Evolutionary conservation across 2,329 filamentous ascomycete species (phyloP).

Genomic region (Penicillium sp.): DNA sequence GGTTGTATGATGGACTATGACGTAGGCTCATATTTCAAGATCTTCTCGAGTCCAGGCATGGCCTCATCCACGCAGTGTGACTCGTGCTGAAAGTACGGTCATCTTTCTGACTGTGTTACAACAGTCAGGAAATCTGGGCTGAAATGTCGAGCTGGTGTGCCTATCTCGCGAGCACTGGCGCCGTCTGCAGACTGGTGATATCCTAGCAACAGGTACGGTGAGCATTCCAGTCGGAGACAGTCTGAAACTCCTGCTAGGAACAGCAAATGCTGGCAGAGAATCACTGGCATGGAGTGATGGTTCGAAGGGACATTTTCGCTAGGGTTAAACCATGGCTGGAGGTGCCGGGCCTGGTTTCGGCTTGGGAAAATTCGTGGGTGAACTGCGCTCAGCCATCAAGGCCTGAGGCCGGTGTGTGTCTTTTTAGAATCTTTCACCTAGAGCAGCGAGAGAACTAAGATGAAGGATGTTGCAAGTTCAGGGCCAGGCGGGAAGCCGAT

Average conservation of each 20-base stretch:
- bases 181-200: conserved; percentile 31
- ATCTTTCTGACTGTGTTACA: conserved; percentile 52
- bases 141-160: conserved; percentile 23
- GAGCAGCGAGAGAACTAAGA: no score
- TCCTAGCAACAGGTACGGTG: conserved; percentile 35
- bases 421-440: no score
- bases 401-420: no score
- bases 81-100: conserved; percentile 51
- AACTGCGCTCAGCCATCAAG: no score
- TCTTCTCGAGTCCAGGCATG: no score
- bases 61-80: conserved; percentile 48
- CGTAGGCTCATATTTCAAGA: no score
- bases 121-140: conserved; percentile 28
- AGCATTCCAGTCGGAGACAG: conserved; percentile 22
- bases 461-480: no score
- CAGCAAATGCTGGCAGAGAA: conserved; percentile 27
- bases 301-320: conserved; percentile 20
- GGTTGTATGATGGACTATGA: no score
- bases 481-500: no score
- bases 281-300: conserved; percentile 17
- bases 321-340: conserved; percentile 30
- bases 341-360: conserved; percentile 24
- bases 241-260: conserved; percentile 31
- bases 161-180: conserved; percentile 30
- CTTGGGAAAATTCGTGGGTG: conserved; percentile 32